These are phyloP conservation scores for Aspergillus cavernicola DNA, from an alignment of 495 filamentous ascomycete genomes.

Conservation along the genomic window DNA sequence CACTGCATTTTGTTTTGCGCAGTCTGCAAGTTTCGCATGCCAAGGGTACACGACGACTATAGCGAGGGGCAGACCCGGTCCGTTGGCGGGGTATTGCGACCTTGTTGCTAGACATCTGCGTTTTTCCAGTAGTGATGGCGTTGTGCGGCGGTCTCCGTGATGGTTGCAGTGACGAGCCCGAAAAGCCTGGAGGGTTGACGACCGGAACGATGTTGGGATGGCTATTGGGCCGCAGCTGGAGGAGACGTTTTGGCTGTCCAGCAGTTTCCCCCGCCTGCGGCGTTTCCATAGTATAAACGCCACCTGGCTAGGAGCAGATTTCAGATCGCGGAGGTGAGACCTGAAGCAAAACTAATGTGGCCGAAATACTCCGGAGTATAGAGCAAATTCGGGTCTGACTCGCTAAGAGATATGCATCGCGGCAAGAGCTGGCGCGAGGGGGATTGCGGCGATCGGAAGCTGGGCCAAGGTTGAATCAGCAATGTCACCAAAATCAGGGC, in stretches of 20 bases:
- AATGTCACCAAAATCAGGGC: neutral
- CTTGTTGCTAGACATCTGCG: slow-evolving; percentile 31
- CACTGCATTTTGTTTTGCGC: slow-evolving; percentile 62
- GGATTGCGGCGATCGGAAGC: no score
- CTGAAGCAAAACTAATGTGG: neutral
- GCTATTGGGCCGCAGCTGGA: slow-evolving; percentile 11
- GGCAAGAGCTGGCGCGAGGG: neutral
- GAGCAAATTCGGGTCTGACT: neutral
- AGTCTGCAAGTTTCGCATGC: slow-evolving; percentile 73
- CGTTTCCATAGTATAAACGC: slow-evolving; percentile 16
- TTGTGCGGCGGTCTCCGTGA: slow-evolving; percentile 4
- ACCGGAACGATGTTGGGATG: slow-evolving; percentile 7
- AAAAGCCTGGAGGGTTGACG: slow-evolving; percentile 3
- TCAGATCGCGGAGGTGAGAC: neutral
- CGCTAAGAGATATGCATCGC: neutral
- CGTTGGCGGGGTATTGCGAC: slow-evolving; percentile 47
- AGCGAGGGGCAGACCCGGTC: slow-evolving; percentile 28
- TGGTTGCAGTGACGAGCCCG: neutral
- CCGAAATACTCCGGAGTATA: neutral
- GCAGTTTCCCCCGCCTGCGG: slow-evolving; percentile 3
- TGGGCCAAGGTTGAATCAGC: neutral
- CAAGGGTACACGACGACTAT: slow-evolving; percentile 43
- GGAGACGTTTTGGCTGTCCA: slow-evolving; percentile 10
- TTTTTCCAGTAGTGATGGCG: slow-evolving; percentile 10
- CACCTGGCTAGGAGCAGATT: neutral